Evolutionary conservation across 805 yeast species (phyloP), one percentile per base, ranked within the genome.

Genomic region (Lachancea lanzarotensis): DNA sequence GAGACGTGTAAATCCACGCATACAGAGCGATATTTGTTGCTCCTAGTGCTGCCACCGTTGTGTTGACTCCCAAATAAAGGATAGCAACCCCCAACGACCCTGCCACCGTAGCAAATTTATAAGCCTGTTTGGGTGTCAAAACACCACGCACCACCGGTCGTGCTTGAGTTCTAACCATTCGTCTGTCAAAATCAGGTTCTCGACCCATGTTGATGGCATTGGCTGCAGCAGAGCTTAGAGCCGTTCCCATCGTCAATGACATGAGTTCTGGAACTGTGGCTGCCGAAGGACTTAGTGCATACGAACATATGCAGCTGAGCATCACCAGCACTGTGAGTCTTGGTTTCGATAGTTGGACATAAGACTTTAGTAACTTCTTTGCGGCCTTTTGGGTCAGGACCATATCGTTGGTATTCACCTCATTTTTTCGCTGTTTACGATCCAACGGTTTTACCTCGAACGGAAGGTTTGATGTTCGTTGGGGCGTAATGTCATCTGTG

Each of bases 151-250:
- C 98, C 2, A 93, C 90, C 0, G 98, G 98, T 57, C 98, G 73
- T 4, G 82, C 75, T 9, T 84, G 78, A 0, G 98, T 93, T 59
- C 98, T 73, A 3, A 82, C 76, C 98, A 93, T 93, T 59, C 76
- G 74, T 38, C 76, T 73, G 60, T 93, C 98, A 59, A 80, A 93
- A 17, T 78, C 84, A 1, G 96, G 96, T 65, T 93, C 98, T 53
- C 98, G 72, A 1, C 89, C 98, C 95, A 90, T 91, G 60, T 93
- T 93, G 39, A 93, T 88, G 3, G 98, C 95, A 66, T 93, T 93
- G 2, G 98, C 98, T 2, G 96, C 81, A 10, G 95, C 95, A 0
- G 96, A 88, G 52, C 93, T 78, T 29, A 93, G 67, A 1, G 91
- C 78, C 0, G 97, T 93, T 13, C 98, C 98, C 0, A 74, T 64